Evolutionary conservation across 306 rosid species (phyloP).

Genomic region (Cucurbita ficifolia): DNA sequence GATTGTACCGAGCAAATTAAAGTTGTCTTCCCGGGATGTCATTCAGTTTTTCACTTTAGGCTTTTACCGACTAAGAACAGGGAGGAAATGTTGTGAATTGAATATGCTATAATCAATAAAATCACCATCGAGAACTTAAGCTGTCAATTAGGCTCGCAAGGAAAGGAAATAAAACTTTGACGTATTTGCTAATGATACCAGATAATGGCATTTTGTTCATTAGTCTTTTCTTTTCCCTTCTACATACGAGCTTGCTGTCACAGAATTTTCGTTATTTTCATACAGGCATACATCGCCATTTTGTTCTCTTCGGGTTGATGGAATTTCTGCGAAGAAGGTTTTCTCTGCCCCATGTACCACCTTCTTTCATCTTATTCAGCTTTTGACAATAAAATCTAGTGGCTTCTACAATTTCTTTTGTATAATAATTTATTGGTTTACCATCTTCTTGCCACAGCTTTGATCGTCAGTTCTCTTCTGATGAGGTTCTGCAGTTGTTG

Average conservation of each 20-base stretch:
- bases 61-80: neutral
- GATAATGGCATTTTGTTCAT: neutral
- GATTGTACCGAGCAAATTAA: neutral
- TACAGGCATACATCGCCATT: constrained; percentile 88
- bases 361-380: neutral
- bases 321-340: constrained; percentile 78
- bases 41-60: neutral
- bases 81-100: neutral
- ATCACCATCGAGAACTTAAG: neutral
- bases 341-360: constrained; percentile 10
- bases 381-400: neutral
- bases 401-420: constrained; percentile 1
- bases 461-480: constrained; percentile 67
- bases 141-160: neutral
- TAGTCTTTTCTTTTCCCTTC: neutral
- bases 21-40: neutral
- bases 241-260: neutral
- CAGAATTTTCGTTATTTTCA: neutral
- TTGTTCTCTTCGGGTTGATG: constrained; percentile 84
- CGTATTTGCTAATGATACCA: neutral
- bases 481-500: constrained; percentile 80
- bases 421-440: constrained; percentile 4
- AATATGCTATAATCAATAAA: neutral
- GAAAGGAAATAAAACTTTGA: neutral
- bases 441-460: constrained; percentile 37